These are phyloP conservation scores for Leccinum disarticulatum DNA, from an alignment of 768 basidiomycete genomes.

Conservation along the genomic window DNA sequence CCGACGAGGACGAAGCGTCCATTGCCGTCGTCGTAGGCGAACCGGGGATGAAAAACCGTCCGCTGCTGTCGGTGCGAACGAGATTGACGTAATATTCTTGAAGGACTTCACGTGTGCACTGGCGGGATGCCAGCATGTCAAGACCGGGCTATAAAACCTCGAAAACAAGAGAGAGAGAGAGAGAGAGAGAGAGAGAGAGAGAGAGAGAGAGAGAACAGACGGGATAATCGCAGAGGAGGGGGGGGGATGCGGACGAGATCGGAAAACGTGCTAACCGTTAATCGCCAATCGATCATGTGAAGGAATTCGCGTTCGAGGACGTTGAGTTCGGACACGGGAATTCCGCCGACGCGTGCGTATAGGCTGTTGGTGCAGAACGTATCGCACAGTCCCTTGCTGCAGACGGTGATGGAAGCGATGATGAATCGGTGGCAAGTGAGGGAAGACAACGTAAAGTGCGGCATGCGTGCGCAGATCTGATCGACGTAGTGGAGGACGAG, in stretches of 20 bases:
- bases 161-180: neutral
- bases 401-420: slow-evolving; percentile 89
- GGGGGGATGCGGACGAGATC: neutral
- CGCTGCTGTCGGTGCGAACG: slow-evolving; percentile 76
- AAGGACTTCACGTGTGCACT: slow-evolving; percentile 90
- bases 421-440: slow-evolving; percentile 98
- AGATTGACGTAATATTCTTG: slow-evolving; percentile 95
- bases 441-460: slow-evolving; percentile 90
- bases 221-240: no score
- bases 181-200: neutral
- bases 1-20: slow-evolving; percentile 23
- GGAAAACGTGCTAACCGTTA: slow-evolving; percentile 71
- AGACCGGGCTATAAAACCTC: slow-evolving; percentile 18
- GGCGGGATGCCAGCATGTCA: slow-evolving; percentile 14
- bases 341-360: slow-evolving; percentile 96
- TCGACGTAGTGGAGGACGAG: slow-evolving; percentile 90
- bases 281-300: slow-evolving; percentile 86
- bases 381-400: slow-evolving; percentile 94
- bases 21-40: slow-evolving; percentile 23
- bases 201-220: neutral
- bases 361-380: slow-evolving; percentile 92
- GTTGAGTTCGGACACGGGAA: slow-evolving; percentile 88
- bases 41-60: slow-evolving; percentile 53
- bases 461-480: slow-evolving; percentile 84
- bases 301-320: slow-evolving; percentile 94